phyloP scores from a whole-genome alignment of 2,329 filamentous ascomycete genomes.

The Thielaviopsis populi region DNA sequence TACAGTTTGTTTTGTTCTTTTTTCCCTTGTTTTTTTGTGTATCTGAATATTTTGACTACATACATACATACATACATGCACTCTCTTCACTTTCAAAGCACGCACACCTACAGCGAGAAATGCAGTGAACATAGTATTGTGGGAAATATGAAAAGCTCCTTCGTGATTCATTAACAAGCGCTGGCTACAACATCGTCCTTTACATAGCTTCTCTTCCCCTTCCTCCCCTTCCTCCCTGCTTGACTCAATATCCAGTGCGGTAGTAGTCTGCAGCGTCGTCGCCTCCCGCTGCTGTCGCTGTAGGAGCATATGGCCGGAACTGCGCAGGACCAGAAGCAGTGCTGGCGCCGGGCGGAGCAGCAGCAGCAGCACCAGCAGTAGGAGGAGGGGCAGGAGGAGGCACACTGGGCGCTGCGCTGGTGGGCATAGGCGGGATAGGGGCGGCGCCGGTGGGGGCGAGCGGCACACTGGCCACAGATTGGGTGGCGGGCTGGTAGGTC shows the following conservation, averaged over 20 bases:
- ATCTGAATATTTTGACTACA: background rate
- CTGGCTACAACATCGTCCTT: background rate
- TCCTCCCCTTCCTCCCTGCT: background rate
- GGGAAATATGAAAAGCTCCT: background rate
- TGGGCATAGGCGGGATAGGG: slow-evolving; percentile 25
- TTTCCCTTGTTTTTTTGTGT: background rate
- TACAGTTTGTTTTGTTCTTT: background rate
- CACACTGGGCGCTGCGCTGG: slow-evolving; percentile 32
- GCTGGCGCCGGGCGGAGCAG: background rate
- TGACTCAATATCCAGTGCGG: slow-evolving; percentile 21
- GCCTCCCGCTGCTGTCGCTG: slow-evolving; percentile 31
- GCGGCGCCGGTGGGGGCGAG: slow-evolving; percentile 24
- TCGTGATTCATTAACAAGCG: background rate
- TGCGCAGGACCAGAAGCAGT: background rate
- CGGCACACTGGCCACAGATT: slow-evolving; percentile 27
- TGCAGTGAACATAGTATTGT: too few species aligned
- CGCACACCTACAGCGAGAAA: too few species aligned
- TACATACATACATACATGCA: too few species aligned
- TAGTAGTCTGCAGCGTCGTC: slow-evolving; percentile 41
- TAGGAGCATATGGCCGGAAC: slow-evolving; percentile 38
- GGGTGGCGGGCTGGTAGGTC: slow-evolving; percentile 8
- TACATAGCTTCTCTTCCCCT: background rate
- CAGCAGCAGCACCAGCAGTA: background rate
- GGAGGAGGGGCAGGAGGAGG: background rate
- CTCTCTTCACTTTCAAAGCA: too few species aligned